Conservation (phyloP, 495 filamentous ascomycete species). For the Chaetomium tenue region DNA sequence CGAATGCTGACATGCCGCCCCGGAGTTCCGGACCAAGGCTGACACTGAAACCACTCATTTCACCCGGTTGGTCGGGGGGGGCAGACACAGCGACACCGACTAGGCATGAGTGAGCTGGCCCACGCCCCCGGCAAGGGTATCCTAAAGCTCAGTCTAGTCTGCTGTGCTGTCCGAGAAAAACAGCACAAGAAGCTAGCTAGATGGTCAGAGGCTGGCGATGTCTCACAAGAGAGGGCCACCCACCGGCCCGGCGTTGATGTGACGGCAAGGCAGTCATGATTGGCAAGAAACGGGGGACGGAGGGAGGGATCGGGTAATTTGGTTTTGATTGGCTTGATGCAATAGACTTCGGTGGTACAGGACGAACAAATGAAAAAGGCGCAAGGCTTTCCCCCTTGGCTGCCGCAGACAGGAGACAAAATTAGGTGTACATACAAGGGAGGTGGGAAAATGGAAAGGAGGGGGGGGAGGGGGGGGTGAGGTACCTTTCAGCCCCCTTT, state of each 20-base stretch:
- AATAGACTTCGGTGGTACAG: conserved; percentile 28
- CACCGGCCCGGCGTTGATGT: background rate
- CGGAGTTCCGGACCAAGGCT: too few relatives aligned
- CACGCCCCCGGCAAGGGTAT: too few relatives aligned
- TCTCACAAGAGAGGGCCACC: background rate
- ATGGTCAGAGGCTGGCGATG: background rate
- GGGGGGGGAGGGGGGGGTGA: background rate
- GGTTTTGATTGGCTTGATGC: conserved; percentile 28
- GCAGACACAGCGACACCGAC: too few relatives aligned
- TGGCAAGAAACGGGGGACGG: conserved; percentile 9
- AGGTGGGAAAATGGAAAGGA: background rate
- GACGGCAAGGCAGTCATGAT: conserved; percentile 13
- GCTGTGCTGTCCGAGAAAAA: background rate
- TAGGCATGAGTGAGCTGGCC: too few relatives aligned
- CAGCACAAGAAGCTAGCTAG: background rate
- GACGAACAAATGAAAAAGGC: conserved; percentile 30
- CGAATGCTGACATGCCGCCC: too few relatives aligned
- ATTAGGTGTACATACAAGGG: conserved; percentile 11
- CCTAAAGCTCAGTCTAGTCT: too few relatives aligned
- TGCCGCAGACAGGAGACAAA: conserved; percentile 10
- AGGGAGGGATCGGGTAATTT: conserved; percentile 21
- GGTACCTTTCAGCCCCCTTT: conserved; percentile 2
- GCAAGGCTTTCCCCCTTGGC: conserved; percentile 16
- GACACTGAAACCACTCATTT: too few relatives aligned
- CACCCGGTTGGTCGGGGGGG: too few relatives aligned